A percentile compares a stretch with the other conserved stretches of the same genome.
Evolutionary conservation across 129 eudicot genomes (phyloP).

Genomic region (Scalesia atractyloides): DNA sequence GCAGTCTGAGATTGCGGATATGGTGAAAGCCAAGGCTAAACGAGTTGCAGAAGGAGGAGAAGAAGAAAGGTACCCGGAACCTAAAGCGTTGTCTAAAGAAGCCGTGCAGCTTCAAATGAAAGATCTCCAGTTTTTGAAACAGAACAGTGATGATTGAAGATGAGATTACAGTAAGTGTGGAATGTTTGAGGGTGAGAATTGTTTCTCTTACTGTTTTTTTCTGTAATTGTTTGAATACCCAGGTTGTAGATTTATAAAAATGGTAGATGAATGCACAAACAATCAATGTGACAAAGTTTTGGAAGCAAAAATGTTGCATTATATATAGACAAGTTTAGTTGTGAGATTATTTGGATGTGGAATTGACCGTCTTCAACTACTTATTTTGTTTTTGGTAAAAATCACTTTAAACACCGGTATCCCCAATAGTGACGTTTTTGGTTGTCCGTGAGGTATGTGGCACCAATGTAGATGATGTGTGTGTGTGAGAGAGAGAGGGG

Average conservation of each 20-base stretch:
- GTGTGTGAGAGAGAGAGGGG: too few relatives aligned
- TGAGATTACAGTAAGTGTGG: neutral
- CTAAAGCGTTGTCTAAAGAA: constrained; percentile 78
- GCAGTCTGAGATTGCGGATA: constrained; percentile 40
- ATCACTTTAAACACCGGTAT: neutral
- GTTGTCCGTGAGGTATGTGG: too few relatives aligned
- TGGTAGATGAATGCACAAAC: constrained; percentile 33
- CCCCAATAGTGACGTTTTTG: too few relatives aligned
- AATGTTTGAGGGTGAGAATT: neutral
- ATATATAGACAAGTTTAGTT: constrained; percentile 21
- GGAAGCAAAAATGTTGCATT: constrained; percentile 23
- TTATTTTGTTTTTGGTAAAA: neutral
- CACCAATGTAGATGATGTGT: too few relatives aligned
- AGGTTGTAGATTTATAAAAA: constrained; percentile 5
- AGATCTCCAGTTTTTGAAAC: constrained; percentile 76
- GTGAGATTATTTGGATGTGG: constrained; percentile 32
- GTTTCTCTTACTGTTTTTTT: neutral
- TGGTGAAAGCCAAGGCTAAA: constrained; percentile 62
- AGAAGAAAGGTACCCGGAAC: constrained; percentile 60
- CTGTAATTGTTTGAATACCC: neutral
- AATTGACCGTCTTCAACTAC: constrained; percentile 1
- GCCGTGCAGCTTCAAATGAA: constrained; percentile 90
- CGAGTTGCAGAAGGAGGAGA: constrained; percentile 67
- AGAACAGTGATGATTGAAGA: constrained; percentile 48
- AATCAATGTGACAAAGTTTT: constrained; percentile 29